Base-by-base conservation (phyloP, 1,284 basidiomycete genomes). In the Clitocybe nebularis region DNA sequence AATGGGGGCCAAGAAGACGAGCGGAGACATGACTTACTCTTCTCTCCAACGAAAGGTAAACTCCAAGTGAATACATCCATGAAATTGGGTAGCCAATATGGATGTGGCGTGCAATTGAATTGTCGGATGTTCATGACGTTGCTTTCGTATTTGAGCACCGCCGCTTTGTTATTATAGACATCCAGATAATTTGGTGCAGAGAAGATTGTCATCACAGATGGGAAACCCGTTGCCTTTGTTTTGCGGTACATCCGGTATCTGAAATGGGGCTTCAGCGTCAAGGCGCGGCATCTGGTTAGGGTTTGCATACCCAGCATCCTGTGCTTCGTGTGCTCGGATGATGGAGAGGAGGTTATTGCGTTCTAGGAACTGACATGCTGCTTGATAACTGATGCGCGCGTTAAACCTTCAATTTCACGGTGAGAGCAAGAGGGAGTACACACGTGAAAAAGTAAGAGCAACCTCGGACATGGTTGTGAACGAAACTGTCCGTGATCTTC, bases 181-280 rank as follows among this genome's bases (percentile, higher is more conserved):
- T 96, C 93, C 41, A 96, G 84, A 62, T 96, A 96, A 65, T 96
- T 96, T 19, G 93, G 91, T 5, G 93, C 93, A 8, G 89, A 92
- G 68, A 96, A 96, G 55, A 96, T 93, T 34, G 93, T 96, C 89
- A 96, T 95, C 47, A 96, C 91, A 8, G 92, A 93, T 3, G 93
- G 93, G 65, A 86, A 86, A 2, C 84, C 93, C 0, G 93, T 96
- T 34, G 89, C 89, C 64, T 93, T 89, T 11, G 93, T 95, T 69
- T 96, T 96, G 55, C 91, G 86, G 64, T 96, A 96, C 93, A 96
- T 96, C 45, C 93, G 88, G 62, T 93, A 94, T 4, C 89, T 91
- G 50, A 5, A 36, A 7, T 17, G 29, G 3, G 20, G 10, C 10
- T 13, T 24, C 26, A 25, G 20, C 10, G 28, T 30, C 9, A 13